Conservation (phyloP, 345 rosid species). For the Laguncularia racemosa region DNA sequence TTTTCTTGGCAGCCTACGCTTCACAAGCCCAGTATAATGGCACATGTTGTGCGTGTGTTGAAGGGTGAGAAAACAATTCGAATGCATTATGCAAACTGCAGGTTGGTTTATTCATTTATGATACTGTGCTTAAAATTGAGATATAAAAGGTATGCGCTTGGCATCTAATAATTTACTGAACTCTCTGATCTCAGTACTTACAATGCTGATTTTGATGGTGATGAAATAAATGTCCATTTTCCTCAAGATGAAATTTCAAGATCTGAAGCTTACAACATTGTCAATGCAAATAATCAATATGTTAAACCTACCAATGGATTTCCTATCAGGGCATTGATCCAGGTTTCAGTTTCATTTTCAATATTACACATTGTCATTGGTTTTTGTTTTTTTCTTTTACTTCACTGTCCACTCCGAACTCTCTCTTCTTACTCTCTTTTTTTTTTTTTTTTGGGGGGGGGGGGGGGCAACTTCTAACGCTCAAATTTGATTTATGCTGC, state of each 20-base stretch:
- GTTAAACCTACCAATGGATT: slow-evolving; percentile 93
- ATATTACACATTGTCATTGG: neutral
- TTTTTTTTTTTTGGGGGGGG: too few species aligned
- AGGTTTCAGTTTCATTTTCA: slow-evolving; percentile 37
- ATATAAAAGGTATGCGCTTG: neutral
- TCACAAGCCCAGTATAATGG: slow-evolving; percentile 98
- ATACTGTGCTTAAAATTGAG: neutral
- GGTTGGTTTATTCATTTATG: slow-evolving; percentile 29
- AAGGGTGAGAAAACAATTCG: slow-evolving; percentile 94
- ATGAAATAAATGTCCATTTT: slow-evolving; percentile 99
- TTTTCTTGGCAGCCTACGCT: slow-evolving; percentile 79
- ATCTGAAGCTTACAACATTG: slow-evolving; percentile 96
- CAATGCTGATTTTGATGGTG: slow-evolving; percentile 99
- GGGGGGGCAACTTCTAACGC: too few species aligned
- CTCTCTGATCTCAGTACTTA: slow-evolving; percentile 62
- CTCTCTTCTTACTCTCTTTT: too few species aligned
- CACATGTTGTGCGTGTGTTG: slow-evolving; percentile 84
- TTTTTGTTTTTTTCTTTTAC: neutral
- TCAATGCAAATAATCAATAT: slow-evolving; percentile 95
- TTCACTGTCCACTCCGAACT: neutral
- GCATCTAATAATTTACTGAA: slow-evolving; percentile 3
- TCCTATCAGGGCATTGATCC: slow-evolving; percentile 86
- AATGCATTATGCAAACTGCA: slow-evolving; percentile 99
- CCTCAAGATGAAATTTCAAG: slow-evolving; percentile 99
- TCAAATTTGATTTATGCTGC: slow-evolving; percentile 21